A percentile compares a stretch with the other conserved stretches of the same genome.
These are phyloP conservation scores for Trifolium subterraneum DNA, from an alignment of 306 rosid genomes.

Conservation along the genomic window DNA sequence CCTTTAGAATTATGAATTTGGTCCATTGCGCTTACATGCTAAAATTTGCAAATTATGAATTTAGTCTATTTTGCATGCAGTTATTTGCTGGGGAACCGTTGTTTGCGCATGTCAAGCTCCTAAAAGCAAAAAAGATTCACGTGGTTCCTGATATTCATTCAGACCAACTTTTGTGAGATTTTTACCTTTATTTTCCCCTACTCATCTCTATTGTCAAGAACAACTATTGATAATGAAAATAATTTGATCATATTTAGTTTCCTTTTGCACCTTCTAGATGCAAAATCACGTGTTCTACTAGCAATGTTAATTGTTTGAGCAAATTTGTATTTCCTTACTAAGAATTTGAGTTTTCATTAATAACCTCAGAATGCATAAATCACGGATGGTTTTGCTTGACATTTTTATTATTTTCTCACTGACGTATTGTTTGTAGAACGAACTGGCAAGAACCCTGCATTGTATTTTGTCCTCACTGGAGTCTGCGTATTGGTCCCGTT, in stretches of 20 bases:
- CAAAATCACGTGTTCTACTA: slow-evolving; percentile 1
- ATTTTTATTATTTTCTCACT: slow-evolving; percentile 29
- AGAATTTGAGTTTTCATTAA: slow-evolving; percentile 17
- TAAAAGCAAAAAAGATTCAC: slow-evolving; percentile 68
- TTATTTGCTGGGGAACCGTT: slow-evolving; percentile 77
- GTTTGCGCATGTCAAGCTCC: slow-evolving; percentile 65
- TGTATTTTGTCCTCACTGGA: slow-evolving; percentile 86
- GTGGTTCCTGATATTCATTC: slow-evolving; percentile 74
- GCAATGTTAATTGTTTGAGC: slow-evolving; percentile 3
- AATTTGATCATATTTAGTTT: neutral
- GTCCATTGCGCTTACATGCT: slow-evolving; percentile 33
- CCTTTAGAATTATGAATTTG: slow-evolving; percentile 34
- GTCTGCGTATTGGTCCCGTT: slow-evolving; percentile 84
- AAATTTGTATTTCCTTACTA: slow-evolving; percentile 3
- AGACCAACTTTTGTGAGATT: slow-evolving; percentile 67
- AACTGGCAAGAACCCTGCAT: slow-evolving; percentile 91
- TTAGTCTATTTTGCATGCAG: slow-evolving; percentile 52
- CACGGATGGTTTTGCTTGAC: slow-evolving; percentile 6
- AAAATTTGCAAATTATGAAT: slow-evolving; percentile 33
- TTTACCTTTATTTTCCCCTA: slow-evolving; percentile 5
- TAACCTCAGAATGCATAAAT: slow-evolving; percentile 9
- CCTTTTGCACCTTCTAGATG: slow-evolving; percentile 3
- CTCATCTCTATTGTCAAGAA: neutral
- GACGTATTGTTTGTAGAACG: slow-evolving; percentile 52
- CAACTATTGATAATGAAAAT: slow-evolving; percentile 2